Evolutionary conservation across 1,284 basidiomycete species (phyloP).

Genomic region (Melampsora occidentalis): DNA sequence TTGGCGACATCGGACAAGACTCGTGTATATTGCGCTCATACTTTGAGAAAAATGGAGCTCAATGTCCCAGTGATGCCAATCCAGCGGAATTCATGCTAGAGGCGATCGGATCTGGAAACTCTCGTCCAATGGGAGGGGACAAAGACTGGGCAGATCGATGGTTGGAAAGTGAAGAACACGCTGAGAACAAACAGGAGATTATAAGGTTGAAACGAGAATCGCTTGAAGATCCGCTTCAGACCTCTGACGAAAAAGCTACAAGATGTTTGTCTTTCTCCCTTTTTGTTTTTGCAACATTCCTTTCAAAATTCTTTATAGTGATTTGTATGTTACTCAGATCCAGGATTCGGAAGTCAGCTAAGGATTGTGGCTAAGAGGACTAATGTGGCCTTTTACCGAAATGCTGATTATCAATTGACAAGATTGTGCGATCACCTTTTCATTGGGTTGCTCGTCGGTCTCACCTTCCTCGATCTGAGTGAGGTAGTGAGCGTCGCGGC

Average conservation of each 20-base stretch:
- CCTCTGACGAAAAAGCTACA: conserved; percentile 45
- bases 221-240: conserved; percentile 41
- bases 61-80: conserved; percentile 60
- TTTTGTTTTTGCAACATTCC: background rate
- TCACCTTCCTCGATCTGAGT: conserved; percentile 70
- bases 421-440: conserved; percentile 63
- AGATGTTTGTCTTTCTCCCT: conserved; percentile 29
- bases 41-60: conserved; percentile 60
- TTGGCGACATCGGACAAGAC: conserved; percentile 61
- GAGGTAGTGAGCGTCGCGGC: conserved; percentile 64
- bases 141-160: conserved; percentile 76
- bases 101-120: conserved; percentile 71
- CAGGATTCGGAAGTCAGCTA: conserved; percentile 45
- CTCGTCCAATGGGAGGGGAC: conserved; percentile 61
- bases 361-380: conserved; percentile 44
- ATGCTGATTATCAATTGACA: conserved; percentile 56
- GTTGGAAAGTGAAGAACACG: conserved; percentile 56
- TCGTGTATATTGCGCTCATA: conserved; percentile 59
- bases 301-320: conserved; percentile 28
- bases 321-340: conserved; percentile 32
- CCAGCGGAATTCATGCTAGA: conserved; percentile 55
- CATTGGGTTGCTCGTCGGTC: conserved; percentile 73
- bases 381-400: conserved; percentile 45
- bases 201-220: conserved; percentile 44
- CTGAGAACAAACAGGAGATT: conserved; percentile 55